Base-by-base conservation (phyloP, 345 rosid genomes). In the Salix purpurea region DNA sequence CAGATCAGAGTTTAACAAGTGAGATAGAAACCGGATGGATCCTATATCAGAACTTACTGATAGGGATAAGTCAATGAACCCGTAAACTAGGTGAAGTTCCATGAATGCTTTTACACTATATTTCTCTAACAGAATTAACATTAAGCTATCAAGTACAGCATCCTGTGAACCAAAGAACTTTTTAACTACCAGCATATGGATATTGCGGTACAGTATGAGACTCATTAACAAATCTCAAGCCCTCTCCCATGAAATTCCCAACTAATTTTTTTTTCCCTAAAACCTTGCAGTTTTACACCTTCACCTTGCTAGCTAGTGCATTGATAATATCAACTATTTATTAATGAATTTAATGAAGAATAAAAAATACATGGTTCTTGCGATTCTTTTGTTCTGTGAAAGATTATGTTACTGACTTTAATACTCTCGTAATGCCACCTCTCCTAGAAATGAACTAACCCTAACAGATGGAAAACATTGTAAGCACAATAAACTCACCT, bases 401-500 rank as follows among this genome's bases (percentile, higher is more conserved):
- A 74, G 42, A 65, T 66, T 54, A 26, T 19, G 24, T n/a, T 15
- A 66, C 15, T 60, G 50, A 56, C 50, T 69, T 10, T 32, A 11
- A 7, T 72, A 18, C 50, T 30, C 64, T 9, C 0, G 11, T 52
- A 7, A 19, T 42, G 28, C 19, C n/a, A 65, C 36, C 19, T 65
- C 13, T 24, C 39, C 65, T 65, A 56, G 67, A 39, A 30, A 4
- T 28, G 60, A 14, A 8, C 36, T 9, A 58, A 21, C 19, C 54
- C 62, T 23, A 60, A 24, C 18, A 36, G 34, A 24, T n/a, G 54
- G 36, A 26, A 61, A 72, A 10, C 2, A 52, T 54, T 50, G 42
- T 4, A 73, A 68, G 40, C 37, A 39, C 19, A 37, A 71, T 12
- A 42, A 78, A 21, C 81, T 80, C 62, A 93, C 99, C 98, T 94